These are phyloP conservation scores for Trametes villosa DNA, from an alignment of 768 basidiomycete species.

Conservation along the genomic window DNA sequence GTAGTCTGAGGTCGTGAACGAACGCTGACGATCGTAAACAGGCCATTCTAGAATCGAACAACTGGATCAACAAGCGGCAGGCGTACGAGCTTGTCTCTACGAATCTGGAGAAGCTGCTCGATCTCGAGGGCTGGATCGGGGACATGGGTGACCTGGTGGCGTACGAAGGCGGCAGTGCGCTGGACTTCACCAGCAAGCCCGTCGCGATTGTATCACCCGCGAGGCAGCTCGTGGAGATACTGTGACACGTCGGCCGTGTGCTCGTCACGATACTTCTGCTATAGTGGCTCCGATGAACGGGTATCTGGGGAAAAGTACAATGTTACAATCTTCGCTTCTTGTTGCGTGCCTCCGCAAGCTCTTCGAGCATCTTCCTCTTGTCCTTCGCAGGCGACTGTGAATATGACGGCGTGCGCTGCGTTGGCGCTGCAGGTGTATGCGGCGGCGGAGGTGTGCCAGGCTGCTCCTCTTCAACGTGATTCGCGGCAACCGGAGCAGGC, in stretches of 20 bases:
- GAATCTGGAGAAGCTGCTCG: constrained; percentile 49
- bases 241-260: constrained; percentile 19
- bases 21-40: constrained; percentile 20
- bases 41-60: constrained; percentile 46
- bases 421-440: constrained; percentile 14
- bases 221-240: constrained; percentile 34
- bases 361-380: constrained; percentile 40
- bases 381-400: constrained; percentile 37
- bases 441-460: background rate
- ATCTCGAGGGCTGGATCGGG: constrained; percentile 45
- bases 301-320: background rate
- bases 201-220: constrained; percentile 35
- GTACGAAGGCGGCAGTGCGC: constrained; percentile 35
- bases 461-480: background rate
- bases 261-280: background rate
- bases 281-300: too few species aligned
- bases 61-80: constrained; percentile 38
- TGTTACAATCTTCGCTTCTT: constrained; percentile 20
- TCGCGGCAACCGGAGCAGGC: too few species aligned
- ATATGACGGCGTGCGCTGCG: constrained; percentile 27
- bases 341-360: constrained; percentile 36
- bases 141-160: constrained; percentile 36
- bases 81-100: constrained; percentile 43
- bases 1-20: background rate
- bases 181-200: constrained; percentile 37